These are phyloP conservation scores for Barnettozyma wickerhamii DNA, from an alignment of 805 yeast genomes.

Conservation along the genomic window DNA sequence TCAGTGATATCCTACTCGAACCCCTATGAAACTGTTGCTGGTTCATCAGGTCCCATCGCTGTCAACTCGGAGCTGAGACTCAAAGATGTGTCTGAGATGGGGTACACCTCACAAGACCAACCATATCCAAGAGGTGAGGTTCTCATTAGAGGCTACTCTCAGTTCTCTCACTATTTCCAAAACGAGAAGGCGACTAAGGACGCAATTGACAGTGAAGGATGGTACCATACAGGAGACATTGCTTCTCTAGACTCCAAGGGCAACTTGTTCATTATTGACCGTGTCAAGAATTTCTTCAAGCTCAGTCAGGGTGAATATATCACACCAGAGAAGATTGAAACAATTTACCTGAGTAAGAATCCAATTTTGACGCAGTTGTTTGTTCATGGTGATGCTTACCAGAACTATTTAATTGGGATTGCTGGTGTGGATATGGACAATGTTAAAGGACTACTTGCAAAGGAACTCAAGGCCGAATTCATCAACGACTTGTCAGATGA, in stretches of 20 bases:
- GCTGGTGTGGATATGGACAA: constrained; percentile 45
- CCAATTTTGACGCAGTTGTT: constrained; percentile 42
- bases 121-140: constrained; percentile 48
- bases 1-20: constrained; percentile 39
- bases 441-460: constrained; percentile 3
- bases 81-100: constrained; percentile 55
- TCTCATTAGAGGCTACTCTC: constrained; percentile 48
- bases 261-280: constrained; percentile 49
- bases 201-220: constrained; percentile 43
- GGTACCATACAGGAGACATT: constrained; percentile 55
- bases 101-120: constrained; percentile 35
- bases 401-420: constrained; percentile 47
- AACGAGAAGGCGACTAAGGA: constrained; percentile 18
- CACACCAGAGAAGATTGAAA: constrained; percentile 62
- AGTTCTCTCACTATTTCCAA: constrained; percentile 28
- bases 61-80: constrained; percentile 45
- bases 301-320: constrained; percentile 50
- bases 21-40: constrained; percentile 37
- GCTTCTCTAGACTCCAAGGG: constrained; percentile 43
- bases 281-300: constrained; percentile 66
- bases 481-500: constrained; percentile 2
- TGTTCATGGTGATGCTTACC: constrained; percentile 51
- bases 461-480: constrained; percentile 9
- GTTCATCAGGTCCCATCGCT: constrained; percentile 48
- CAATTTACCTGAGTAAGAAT: constrained; percentile 42